A percentile compares a stretch with the other conserved stretches of the same genome.
Conservation (phyloP, 352 stramenopile species). For the Elongisporangium senticosum region DNA sequence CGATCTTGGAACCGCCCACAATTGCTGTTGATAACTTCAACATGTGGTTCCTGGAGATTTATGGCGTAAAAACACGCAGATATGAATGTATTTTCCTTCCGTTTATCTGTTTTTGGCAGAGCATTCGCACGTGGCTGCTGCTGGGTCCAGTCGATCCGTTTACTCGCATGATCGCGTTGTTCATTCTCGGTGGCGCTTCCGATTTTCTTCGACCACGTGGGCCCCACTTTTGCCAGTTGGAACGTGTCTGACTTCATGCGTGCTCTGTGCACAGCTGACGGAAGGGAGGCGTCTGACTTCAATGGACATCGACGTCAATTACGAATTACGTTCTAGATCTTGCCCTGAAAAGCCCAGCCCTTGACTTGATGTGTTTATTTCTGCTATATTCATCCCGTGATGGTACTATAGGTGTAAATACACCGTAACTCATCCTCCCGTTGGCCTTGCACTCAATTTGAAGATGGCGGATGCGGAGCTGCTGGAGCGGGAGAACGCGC, state of each 20-base stretch:
- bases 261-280: too few species aligned
- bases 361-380: neutral
- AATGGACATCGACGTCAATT: too few species aligned
- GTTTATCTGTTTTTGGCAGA: neutral
- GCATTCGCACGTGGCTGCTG: neutral
- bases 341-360: too few species aligned
- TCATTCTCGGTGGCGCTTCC: neutral
- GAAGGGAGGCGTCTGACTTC: too few species aligned
- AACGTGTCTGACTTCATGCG: too few species aligned
- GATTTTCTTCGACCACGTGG: neutral
- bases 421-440: neutral
- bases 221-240: neutral
- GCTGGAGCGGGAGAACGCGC: slow-evolving; percentile 25
- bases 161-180: neutral
- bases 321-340: too few species aligned
- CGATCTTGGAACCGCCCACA: neutral
- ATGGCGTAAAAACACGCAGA: neutral
- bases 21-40: neutral
- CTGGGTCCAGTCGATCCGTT: neutral
- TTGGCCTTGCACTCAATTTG: neutral
- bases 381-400: neutral
- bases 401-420: neutral
- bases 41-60: neutral
- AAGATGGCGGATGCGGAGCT: slow-evolving; percentile 27
- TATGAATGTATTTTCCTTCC: neutral